These are phyloP conservation scores for Stachybotrys elegans DNA, from an alignment of 2,329 filamentous ascomycete species.

Conservation along the genomic window DNA sequence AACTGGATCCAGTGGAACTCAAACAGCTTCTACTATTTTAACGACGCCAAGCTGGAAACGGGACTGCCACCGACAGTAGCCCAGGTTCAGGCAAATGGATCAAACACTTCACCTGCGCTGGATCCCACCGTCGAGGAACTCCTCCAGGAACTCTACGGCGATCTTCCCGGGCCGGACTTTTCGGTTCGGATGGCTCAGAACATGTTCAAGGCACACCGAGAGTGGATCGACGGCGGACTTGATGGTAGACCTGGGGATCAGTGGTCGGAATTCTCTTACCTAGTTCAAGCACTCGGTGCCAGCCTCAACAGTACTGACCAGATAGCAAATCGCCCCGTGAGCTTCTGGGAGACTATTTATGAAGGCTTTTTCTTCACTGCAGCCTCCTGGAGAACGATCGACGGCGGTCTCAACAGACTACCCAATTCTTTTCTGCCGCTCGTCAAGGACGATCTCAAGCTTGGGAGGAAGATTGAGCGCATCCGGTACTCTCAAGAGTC, in stretches of 20 bases:
- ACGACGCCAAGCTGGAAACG: constrained; percentile 40
- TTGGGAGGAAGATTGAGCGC: constrained; percentile 52
- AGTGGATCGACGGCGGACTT: constrained; percentile 28
- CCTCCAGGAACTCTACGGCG: constrained; percentile 27
- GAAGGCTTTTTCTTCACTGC: constrained; percentile 56
- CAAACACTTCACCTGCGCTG: constrained; percentile 35
- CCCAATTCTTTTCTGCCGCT: constrained; percentile 58
- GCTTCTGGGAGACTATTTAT: constrained; percentile 45
- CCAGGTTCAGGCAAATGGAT: constrained; percentile 31
- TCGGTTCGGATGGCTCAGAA: constrained; percentile 31
- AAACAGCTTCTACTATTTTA: constrained; percentile 49
- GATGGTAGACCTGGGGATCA: constrained; percentile 48
- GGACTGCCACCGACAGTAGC: constrained; percentile 48
- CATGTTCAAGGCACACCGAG: constrained; percentile 37
- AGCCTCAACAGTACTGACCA: constrained; percentile 49
- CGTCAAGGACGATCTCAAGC: constrained; percentile 50
- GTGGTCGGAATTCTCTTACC: constrained; percentile 60
- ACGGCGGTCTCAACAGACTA: constrained; percentile 31
- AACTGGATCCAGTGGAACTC: constrained; percentile 52
- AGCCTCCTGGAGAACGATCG: constrained; percentile 57
- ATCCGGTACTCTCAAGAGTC: constrained; percentile 43
- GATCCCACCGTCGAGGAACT: constrained; percentile 27
- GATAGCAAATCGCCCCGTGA: constrained; percentile 28
- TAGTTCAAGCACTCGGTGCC: constrained; percentile 52
- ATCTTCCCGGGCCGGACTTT: constrained; percentile 29